Evolutionary conservation across 805 yeast species (phyloP).

Genomic region (Ogataea degrootiae): DNA sequence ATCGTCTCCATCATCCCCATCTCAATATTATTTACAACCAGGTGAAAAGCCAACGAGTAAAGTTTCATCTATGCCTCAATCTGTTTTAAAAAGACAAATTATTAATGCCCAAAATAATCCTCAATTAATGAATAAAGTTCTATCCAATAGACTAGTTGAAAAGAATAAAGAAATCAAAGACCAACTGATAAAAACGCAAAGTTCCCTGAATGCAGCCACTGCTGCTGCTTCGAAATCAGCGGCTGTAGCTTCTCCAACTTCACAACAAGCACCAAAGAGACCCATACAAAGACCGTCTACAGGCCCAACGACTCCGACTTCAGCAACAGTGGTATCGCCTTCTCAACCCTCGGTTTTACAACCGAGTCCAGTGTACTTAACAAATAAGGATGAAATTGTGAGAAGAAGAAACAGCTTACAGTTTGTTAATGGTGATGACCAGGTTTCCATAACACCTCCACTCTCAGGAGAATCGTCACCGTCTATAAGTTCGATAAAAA

Average conservation of each 20-base stretch:
- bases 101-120: constrained; percentile 29
- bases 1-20: constrained; percentile 7
- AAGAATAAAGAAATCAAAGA: constrained; percentile 26
- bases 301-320: background rate
- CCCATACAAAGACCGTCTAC: background rate
- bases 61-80: constrained; percentile 24
- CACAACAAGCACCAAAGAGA: background rate
- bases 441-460: constrained; percentile 20
- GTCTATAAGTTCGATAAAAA: constrained; percentile 14
- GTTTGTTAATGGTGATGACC: constrained; percentile 19
- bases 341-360: background rate
- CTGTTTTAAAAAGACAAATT: constrained; percentile 27
- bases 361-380: constrained; percentile 9
- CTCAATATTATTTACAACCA: constrained; percentile 20
- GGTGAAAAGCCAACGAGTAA: constrained; percentile 25
- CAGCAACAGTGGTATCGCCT: constrained; percentile 5
- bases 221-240: constrained; percentile 19
- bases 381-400: constrained; percentile 30
- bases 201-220: constrained; percentile 14
- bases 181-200: constrained; percentile 14
- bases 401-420: constrained; percentile 24
- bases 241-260: background rate
- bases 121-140: constrained; percentile 30
- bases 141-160: constrained; percentile 27
- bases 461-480: constrained; percentile 19